Conservation (phyloP, 2,329 filamentous ascomycete genomes). For the Plenodomus tracheiphilus region DNA sequence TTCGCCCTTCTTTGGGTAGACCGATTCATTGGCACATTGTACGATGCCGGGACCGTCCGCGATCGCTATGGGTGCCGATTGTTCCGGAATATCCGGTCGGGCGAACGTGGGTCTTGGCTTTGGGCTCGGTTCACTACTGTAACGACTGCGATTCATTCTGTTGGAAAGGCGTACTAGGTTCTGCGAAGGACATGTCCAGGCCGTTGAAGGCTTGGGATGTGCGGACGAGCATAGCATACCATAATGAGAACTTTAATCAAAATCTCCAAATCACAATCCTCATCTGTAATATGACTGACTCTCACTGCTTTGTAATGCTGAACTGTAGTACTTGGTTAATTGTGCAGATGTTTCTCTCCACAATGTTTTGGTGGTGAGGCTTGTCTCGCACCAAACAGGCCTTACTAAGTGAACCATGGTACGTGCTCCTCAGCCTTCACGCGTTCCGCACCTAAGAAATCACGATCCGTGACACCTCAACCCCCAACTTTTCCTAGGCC, state of each 20-base stretch:
- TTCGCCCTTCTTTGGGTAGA: neutral
- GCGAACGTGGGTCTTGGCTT: neutral
- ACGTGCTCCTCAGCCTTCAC: slow-evolving; percentile 16
- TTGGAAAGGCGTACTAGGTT: slow-evolving; percentile 9
- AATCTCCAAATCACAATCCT: neutral
- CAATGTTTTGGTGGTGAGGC: too few relatives aligned
- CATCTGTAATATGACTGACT: too few relatives aligned
- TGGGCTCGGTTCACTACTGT: neutral
- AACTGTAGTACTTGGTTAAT: too few relatives aligned
- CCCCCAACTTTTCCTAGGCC: slow-evolving; percentile 5
- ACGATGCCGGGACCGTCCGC: neutral
- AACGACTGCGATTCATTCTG: slow-evolving; percentile 2
- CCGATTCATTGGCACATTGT: neutral
- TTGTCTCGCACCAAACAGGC: neutral
- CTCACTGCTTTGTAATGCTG: too few relatives aligned
- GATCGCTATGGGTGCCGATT: neutral
- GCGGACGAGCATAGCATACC: slow-evolving; percentile 7
- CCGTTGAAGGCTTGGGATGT: slow-evolving; percentile 2
- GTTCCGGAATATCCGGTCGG: slow-evolving; percentile 8
- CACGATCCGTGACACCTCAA: slow-evolving; percentile 18
- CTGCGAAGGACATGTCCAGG: slow-evolving; percentile 5
- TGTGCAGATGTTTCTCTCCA: too few relatives aligned
- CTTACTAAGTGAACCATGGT: slow-evolving; percentile 10
- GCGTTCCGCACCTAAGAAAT: slow-evolving; percentile 11
- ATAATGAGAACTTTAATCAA: slow-evolving; percentile 14